These are phyloP conservation scores for Sphaceloma murrayae DNA, from an alignment of 2,329 filamentous ascomycete species.

Conservation along the genomic window DNA sequence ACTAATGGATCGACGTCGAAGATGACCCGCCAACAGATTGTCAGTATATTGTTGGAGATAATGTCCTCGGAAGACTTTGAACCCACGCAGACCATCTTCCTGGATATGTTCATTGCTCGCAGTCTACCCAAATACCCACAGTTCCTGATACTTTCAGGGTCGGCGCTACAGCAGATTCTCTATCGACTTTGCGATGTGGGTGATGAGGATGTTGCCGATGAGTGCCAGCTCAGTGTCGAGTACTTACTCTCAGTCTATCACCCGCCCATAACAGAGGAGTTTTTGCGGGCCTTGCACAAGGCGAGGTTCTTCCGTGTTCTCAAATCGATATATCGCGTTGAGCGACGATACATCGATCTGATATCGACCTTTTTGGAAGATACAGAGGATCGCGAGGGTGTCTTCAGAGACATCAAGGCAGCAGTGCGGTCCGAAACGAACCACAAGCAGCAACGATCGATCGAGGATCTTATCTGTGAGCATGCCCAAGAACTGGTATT, in stretches of 20 bases:
- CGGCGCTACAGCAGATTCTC: constrained; percentile 71
- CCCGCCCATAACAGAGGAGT: constrained; percentile 64
- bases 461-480: constrained; percentile 56
- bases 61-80: constrained; percentile 73
- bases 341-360: constrained; percentile 70
- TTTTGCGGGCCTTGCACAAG: constrained; percentile 68
- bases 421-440: constrained; percentile 58
- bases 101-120: constrained; percentile 96
- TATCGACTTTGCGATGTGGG: constrained; percentile 78
- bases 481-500: constrained; percentile 58
- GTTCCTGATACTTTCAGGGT: constrained; percentile 83
- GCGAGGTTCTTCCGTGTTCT: constrained; percentile 85
- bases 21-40: constrained; percentile 77
- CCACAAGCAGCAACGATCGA: constrained; percentile 62
- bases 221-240: constrained; percentile 93
- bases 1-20: constrained; percentile 22
- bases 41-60: constrained; percentile 82
- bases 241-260: constrained; percentile 91
- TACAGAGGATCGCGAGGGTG: constrained; percentile 58
- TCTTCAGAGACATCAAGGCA: constrained; percentile 72
- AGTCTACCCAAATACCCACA: constrained; percentile 96
- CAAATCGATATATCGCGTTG: constrained; percentile 74
- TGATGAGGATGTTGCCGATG: constrained; percentile 68
- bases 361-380: constrained; percentile 80
- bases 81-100: constrained; percentile 75